A percentile compares a stretch with the other conserved stretches of the same genome.
Evolutionary conservation across 2,329 filamentous ascomycete species (phyloP).

Genomic region (Lecanicillium sp.): DNA sequence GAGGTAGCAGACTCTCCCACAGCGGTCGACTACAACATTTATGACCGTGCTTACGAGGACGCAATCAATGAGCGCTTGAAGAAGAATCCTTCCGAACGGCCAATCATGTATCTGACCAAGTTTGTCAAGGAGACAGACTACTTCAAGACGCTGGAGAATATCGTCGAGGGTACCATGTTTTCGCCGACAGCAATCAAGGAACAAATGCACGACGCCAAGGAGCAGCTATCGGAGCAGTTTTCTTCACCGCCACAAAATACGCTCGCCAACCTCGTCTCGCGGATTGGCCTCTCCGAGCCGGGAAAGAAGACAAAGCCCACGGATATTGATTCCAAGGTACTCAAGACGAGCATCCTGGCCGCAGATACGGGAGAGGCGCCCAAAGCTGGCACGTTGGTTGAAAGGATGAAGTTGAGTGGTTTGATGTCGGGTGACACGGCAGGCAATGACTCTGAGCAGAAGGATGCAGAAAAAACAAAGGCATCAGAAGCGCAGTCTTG

Average conservation of each 20-base stretch:
- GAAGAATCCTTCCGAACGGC: slow-evolving; percentile 29
- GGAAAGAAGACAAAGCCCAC: not conserved
- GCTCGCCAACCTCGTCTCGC: slow-evolving; percentile 11
- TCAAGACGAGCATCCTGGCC: not conserved
- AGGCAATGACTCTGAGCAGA: no score
- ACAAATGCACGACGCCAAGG: slow-evolving; percentile 3
- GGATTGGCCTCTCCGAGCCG: slow-evolving; percentile 6
- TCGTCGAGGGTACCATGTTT: slow-evolving; percentile 23
- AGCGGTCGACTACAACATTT: slow-evolving; percentile 78
- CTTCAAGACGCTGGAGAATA: slow-evolving; percentile 27
- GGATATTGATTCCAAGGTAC: not conserved
- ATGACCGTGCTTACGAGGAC: slow-evolving; percentile 72
- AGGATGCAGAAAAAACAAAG: no score
- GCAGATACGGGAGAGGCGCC: not conserved
- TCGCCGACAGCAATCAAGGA: slow-evolving; percentile 9
- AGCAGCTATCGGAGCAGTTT: slow-evolving; percentile 6
- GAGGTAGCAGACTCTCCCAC: slow-evolving; percentile 78
- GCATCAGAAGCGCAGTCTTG: no score
- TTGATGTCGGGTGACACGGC: no score
- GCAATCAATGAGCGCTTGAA: slow-evolving; percentile 69
- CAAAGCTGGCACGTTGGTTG: not conserved
- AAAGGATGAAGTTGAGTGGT: not conserved
- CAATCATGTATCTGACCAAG: slow-evolving; percentile 40
- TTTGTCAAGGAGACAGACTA: slow-evolving; percentile 36
- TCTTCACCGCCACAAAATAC: slow-evolving; percentile 11